Conservation (phyloP, 768 basidiomycete genomes). For the Tylopilus plumbeoviolaceoides region DNA sequence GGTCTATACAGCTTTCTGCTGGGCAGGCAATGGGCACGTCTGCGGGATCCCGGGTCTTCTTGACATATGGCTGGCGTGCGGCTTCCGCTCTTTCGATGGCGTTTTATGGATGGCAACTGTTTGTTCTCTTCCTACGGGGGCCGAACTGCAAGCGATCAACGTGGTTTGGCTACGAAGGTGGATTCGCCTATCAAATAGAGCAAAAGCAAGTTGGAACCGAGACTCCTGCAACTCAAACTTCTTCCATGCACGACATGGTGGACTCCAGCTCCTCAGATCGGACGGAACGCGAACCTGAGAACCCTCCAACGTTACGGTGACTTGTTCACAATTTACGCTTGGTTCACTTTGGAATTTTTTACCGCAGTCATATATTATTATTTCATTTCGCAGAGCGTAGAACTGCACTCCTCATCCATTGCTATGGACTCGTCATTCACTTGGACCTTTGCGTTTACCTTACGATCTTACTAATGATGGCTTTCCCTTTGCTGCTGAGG, state of each 20-base stretch:
- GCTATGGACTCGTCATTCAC: not conserved
- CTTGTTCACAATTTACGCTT: not conserved
- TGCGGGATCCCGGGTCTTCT: conserved; percentile 37
- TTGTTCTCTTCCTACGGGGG: conserved; percentile 36
- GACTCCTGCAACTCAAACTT: conserved; percentile 1
- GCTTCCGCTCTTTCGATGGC: conserved; percentile 32
- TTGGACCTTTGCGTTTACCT: not conserved
- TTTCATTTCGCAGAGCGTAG: not conserved
- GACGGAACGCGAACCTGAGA: not conserved
- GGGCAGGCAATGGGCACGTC: conserved; percentile 44
- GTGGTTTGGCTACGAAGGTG: conserved; percentile 66
- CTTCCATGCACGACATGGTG: not conserved
- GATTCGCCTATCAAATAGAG: conserved; percentile 25
- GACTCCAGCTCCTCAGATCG: not conserved
- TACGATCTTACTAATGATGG: not conserved
- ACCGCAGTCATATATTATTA: not conserved
- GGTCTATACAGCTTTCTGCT: conserved; percentile 17
- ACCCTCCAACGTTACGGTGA: not conserved
- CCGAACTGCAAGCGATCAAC: conserved; percentile 32
- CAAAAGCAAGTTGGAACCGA: not conserved
- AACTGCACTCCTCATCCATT: not conserved
- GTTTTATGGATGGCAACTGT: conserved; percentile 31
- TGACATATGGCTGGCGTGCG: conserved; percentile 36
- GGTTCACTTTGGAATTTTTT: not conserved
- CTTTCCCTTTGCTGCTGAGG: not conserved